A percentile compares a stretch with the other conserved stretches of the same genome.
These are phyloP conservation scores for Dryadomyces quercus-mongolicae DNA, from an alignment of 2,329 filamentous ascomycete species.

Conservation along the genomic window DNA sequence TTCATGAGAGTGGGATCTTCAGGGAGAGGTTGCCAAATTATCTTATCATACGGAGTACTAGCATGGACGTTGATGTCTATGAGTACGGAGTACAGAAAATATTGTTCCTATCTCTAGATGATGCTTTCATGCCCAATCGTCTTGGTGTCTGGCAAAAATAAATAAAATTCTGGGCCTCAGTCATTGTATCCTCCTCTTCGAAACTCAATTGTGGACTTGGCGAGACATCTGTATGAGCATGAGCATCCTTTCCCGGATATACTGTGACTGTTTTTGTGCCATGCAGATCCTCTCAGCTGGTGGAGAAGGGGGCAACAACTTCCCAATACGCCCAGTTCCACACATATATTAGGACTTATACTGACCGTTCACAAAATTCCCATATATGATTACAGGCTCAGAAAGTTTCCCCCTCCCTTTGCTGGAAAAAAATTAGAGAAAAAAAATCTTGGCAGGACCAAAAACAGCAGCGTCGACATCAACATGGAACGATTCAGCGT, in stretches of 20 bases:
- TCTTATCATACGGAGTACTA: background rate
- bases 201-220: too few relatives aligned
- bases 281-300: background rate
- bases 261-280: background rate
- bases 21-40: background rate
- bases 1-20: background rate
- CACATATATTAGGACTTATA: background rate
- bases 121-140: background rate
- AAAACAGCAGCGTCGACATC: background rate
- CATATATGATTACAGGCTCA: background rate
- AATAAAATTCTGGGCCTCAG: too few relatives aligned
- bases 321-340: too few relatives aligned
- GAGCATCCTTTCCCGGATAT: too few relatives aligned
- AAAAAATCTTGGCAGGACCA: background rate
- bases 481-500: background rate
- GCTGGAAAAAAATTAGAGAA: too few relatives aligned
- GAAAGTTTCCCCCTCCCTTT: background rate
- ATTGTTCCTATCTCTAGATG: too few relatives aligned
- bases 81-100: too few relatives aligned
- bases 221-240: too few relatives aligned
- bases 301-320: background rate
- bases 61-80: too few relatives aligned
- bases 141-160: background rate
- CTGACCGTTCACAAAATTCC: background rate
- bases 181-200: too few relatives aligned